Base-by-base conservation (phyloP, 2,329 filamentous ascomycete species). In the Intubia oerlemansii region DNA sequence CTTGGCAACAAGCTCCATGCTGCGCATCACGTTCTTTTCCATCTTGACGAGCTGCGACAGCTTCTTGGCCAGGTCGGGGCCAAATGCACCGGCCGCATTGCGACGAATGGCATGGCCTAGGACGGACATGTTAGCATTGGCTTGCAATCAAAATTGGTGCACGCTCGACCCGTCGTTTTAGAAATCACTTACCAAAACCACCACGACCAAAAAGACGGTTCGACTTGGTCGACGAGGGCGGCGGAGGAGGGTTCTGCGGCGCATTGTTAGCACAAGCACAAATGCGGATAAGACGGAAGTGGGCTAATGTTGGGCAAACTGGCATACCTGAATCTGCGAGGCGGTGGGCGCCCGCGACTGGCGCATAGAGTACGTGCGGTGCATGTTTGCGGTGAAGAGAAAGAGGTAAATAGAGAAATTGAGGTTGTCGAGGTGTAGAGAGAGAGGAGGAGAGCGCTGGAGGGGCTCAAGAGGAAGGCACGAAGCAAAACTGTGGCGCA, bases 21-120 rank as follows among this genome's bases (percentile, higher is more conserved):
- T 93, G 52, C 88, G 81, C 88, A 98, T 98, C 32, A 93, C 80
- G 49, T 98, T 95, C 72, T 98, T 98, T 60, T 98, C 88, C 88
- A 98, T 98, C 69, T 98, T 98, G 38, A 98, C 88, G 30, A 98
- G 68, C 58, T 91, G 80, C 23, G 84, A 81, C 37, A 98, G 73
- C 66, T 98, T 98, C 67, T 92, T 93, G 34, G 88, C 77, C 34
- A 98, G 72, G 45, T 98, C 88, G 33, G 84, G 67, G 37, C 68
- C 66, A 39, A 81, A 82, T 42, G 76, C 73, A 40, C 77, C 78
- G 38, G 77, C 75, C 24, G 73, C 65, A 46, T 75, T 74, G 46
- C 70, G 66, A 42, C 78, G 67, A 48, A 82, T 67, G 36, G 65
- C 63, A 65, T 73, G 68, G 37, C 65, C 64, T 67, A 38, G 28